Conservation (phyloP, 192 early-diverging fungal species). For the Podochytrium sp. region DNA sequence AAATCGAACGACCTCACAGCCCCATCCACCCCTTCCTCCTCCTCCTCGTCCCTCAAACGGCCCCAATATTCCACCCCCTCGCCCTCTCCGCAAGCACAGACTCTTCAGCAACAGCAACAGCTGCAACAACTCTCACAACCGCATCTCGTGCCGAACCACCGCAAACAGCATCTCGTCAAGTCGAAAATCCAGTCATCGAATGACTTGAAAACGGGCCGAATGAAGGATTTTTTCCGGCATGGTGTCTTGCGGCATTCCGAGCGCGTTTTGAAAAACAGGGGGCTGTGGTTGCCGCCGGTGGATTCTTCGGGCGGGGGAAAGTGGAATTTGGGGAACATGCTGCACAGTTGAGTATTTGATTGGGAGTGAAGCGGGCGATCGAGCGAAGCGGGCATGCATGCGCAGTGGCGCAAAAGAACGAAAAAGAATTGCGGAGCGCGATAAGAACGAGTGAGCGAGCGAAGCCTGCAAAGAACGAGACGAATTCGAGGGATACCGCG, state of each 20-base stretch:
- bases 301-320: not conserved
- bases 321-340: conserved; percentile 30
- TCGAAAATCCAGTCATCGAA: not conserved
- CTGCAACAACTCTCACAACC: not conserved
- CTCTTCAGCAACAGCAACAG: not conserved
- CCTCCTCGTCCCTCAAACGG: not conserved
- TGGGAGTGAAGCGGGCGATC: not conserved
- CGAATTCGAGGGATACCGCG: too few species aligned
- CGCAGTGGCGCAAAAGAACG: too few species aligned
- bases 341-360: conserved; percentile 10
- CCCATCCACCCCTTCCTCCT: not conserved
- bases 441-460: too few species aligned
- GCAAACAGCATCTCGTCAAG: conserved; percentile 2
- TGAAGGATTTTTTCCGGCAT: conserved; percentile 16
- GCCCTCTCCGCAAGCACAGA: not conserved
- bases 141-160: conserved; percentile 14
- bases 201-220: not conserved
- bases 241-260: conserved; percentile 16
- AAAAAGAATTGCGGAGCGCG: too few species aligned
- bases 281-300: conserved; percentile 12
- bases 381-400: not conserved
- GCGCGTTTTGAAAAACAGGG: conserved; percentile 23
- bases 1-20: too few species aligned
- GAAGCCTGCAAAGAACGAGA: too few species aligned
- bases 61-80: not conserved